These are phyloP conservation scores for Alternaria hordeiaustralica DNA, from an alignment of 2,329 filamentous ascomycete species.

Conservation along the genomic window DNA sequence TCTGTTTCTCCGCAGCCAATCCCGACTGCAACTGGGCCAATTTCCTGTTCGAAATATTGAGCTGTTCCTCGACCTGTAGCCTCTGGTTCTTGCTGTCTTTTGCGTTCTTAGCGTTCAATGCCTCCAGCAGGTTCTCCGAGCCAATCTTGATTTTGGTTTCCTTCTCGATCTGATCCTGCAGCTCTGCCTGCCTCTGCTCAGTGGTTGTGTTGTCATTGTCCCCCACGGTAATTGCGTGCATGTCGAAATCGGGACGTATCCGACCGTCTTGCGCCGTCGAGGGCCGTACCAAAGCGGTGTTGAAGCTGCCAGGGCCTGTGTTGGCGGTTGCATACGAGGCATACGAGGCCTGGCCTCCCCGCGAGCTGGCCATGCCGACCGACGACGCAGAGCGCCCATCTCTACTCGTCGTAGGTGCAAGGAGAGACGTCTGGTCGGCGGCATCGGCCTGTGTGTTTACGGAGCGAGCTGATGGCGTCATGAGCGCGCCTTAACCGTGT, in stretches of 20 bases:
- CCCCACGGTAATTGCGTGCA: slow-evolving; percentile 60
- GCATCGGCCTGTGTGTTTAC: slow-evolving; percentile 48
- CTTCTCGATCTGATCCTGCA: slow-evolving; percentile 87
- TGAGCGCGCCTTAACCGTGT: slow-evolving; percentile 50
- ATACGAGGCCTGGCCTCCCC: slow-evolving; percentile 67
- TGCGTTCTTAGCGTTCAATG: slow-evolving; percentile 89
- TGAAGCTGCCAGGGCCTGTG: slow-evolving; percentile 80
- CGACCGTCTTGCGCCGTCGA: slow-evolving; percentile 70
- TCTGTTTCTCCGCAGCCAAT: slow-evolving; percentile 66
- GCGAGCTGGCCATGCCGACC: slow-evolving; percentile 65
- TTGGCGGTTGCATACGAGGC: slow-evolving; percentile 71
- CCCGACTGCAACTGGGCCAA: slow-evolving; percentile 65
- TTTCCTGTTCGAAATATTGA: slow-evolving; percentile 84
- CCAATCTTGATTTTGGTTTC: slow-evolving; percentile 98
- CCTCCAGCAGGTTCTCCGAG: slow-evolving; percentile 96
- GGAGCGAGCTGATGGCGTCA: slow-evolving; percentile 51
- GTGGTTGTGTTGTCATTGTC: slow-evolving; percentile 67
- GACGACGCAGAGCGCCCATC: slow-evolving; percentile 63
- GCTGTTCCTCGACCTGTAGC: slow-evolving; percentile 73
- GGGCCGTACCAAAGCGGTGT: slow-evolving; percentile 76
- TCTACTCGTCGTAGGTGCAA: slow-evolving; percentile 55
- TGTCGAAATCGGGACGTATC: slow-evolving; percentile 63
- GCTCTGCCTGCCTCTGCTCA: slow-evolving; percentile 75
- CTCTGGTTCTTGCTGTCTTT: slow-evolving; percentile 83
- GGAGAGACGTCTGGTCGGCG: slow-evolving; percentile 49